A percentile compares a stretch with the other conserved stretches of the same genome.
Evolutionary conservation across 331 rosid genomes (phyloP).

Genomic region (Prunus yedoensis): DNA sequence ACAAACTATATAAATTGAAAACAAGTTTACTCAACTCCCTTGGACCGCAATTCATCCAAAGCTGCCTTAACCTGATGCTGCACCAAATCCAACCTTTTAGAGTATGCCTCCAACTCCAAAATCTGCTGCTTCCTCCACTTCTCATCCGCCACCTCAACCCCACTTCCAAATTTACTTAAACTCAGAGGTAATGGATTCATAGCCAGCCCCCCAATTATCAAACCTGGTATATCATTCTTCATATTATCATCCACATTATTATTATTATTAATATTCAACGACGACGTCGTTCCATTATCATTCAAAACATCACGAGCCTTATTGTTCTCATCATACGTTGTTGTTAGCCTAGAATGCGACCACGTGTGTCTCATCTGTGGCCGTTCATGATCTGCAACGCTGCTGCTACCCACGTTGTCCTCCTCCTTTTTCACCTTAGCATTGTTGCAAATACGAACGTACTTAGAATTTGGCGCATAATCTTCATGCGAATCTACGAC

Average conservation of each 20-base stretch:
- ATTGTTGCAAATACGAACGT: neutral
- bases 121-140: constrained; percentile 60
- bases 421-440: neutral
- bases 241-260: neutral
- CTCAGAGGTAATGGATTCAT: constrained; percentile 14
- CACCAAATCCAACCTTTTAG: constrained; percentile 66
- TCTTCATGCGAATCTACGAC: constrained; percentile 18
- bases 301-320: too few relatives aligned
- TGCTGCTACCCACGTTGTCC: constrained; percentile 15
- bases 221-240: neutral
- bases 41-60: constrained; percentile 62
- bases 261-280: neutral
- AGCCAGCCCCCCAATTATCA: constrained; percentile 23
- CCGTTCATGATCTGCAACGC: constrained; percentile 2
- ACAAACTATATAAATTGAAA: neutral
- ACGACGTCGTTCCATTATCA: neutral
- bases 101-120: constrained; percentile 66
- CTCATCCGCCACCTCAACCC: constrained; percentile 39
- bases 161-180: neutral
- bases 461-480: neutral
- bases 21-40: neutral
- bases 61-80: constrained; percentile 63
- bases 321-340: neutral
- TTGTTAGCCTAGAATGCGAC: too few relatives aligned
- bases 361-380: neutral